Base-by-base conservation (phyloP, 2,329 filamentous ascomycete species). In the Fusarium sp. region DNA sequence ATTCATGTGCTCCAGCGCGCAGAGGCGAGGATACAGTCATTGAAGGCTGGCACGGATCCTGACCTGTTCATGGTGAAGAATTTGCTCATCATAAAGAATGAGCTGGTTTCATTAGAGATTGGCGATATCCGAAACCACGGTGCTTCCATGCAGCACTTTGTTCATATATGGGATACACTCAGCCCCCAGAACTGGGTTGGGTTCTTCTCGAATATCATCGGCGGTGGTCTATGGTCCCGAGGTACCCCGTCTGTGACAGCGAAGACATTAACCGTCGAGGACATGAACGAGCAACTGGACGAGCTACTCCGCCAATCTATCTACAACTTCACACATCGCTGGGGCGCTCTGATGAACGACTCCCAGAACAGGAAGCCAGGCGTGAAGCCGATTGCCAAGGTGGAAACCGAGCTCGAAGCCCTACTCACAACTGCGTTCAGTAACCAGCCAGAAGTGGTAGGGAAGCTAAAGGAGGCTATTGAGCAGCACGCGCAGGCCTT, bases 11-110 rank as follows among this genome's bases (percentile, higher is more conserved):
- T 99, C 19, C 88, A 94, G 67, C 86, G 89, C 50, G 95, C 93
- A 27, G 92, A 94, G 70, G 82, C 85, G 7, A 87, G 87, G 62
- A 90, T 97, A 70, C 86, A 88, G 56, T 85, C 85, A 35, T 88
- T 87, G 65, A 85, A 83, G 68, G 75, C 79, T 56, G 83, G 85
- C 22, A 76, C 90, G 8, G 94, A 98, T 76, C 87, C 92, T 0
- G 92, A 97, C 71, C 85, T 99, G 6, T 99, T 99, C 79, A 90
- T 97, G 75, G 90, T 99, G 73, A 96, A 95, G 72, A 97, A 99
- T 76, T 86, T 99, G 3, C 90, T 99, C 49, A 90, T 97, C 49
- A 87, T 99, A 51, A 98, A 98, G 79, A 96, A 97, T 76, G 93
- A 97, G 77, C 92, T 99, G 51, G 90, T 99, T 25, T 94, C 94